Percentiles rank a stretch among this genome's conserved stretches.
Evolutionary conservation across 2,329 filamentous ascomycete genomes (phyloP).

Genomic region (Fusarium udum): DNA sequence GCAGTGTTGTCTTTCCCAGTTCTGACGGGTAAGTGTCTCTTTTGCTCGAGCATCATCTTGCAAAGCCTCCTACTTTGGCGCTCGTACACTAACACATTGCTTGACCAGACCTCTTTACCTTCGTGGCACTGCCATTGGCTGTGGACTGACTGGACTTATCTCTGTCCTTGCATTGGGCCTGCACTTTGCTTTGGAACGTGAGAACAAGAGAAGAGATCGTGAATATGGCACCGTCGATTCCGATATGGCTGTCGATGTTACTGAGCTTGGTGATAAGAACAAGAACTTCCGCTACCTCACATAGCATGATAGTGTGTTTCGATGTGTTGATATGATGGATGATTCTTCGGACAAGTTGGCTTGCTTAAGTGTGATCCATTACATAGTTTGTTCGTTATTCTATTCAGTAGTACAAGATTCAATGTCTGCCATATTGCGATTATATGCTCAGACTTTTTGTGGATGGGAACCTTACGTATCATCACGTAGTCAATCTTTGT

Average conservation of each 20-base stretch:
- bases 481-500: not conserved
- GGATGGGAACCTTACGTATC: accelerated
- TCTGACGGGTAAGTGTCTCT: constrained; percentile 7
- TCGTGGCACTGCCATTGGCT: constrained; percentile 10
- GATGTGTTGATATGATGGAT: not conserved
- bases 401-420: not conserved
- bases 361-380: too few species aligned
- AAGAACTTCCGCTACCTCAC: constrained; percentile 18
- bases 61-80: not conserved
- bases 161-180: constrained; percentile 7
- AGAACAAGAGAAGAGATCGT: constrained; percentile 9
- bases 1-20: constrained; percentile 16
- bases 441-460: not conserved
- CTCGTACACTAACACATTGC: not conserved
- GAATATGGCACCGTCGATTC: constrained; percentile 12
- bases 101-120: constrained; percentile 12
- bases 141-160: constrained; percentile 6
- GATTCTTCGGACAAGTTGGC: accelerated
- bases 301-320: accelerated
- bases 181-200: constrained; percentile 4
- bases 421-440: too few species aligned
- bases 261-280: constrained; percentile 15
- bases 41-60: accelerated
- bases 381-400: not conserved
- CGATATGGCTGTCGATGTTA: constrained; percentile 14